phyloP scores from a whole-genome alignment of 2,329 filamentous ascomycete species.

The Magnaporthales sp. region DNA sequence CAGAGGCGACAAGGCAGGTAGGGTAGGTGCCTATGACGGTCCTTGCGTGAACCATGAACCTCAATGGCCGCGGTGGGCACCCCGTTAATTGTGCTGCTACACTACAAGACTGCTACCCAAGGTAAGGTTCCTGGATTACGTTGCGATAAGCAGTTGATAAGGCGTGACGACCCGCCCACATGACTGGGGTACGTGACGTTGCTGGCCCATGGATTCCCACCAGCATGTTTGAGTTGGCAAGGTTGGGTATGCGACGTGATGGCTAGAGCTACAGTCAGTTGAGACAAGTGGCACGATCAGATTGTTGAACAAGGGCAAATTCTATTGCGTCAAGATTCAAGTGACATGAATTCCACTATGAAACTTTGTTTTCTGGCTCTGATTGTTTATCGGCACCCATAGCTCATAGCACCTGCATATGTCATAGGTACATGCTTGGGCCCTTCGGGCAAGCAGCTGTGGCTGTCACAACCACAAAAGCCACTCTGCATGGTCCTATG shows the following conservation, averaged over 20 bases:
- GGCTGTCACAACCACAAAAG: neutral
- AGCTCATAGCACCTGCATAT: neutral
- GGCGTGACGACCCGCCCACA: neutral
- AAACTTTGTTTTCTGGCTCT: neutral
- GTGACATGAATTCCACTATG: neutral
- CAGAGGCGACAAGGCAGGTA: neutral
- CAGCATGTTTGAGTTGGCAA: neutral
- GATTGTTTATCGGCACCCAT: neutral
- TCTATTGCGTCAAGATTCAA: neutral
- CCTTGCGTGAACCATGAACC: neutral
- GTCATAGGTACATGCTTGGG: neutral
- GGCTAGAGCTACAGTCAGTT: neutral
- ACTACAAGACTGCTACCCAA: too few species aligned
- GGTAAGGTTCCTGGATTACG: neutral
- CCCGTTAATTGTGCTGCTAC: neutral
- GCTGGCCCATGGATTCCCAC: neutral
- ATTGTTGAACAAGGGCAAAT: neutral
- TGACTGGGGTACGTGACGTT: neutral
- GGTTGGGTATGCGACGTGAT: neutral
- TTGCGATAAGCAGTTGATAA: neutral
- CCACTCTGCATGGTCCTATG: neutral
- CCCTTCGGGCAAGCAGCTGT: neutral
- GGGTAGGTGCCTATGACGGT: neutral
- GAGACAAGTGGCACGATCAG: neutral
- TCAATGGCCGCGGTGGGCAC: neutral